Evolutionary conservation across 2,329 filamentous ascomycete genomes (phyloP), one percentile per base, ranked within the genome.

Genomic region (Botryotinia convoluta): DNA sequence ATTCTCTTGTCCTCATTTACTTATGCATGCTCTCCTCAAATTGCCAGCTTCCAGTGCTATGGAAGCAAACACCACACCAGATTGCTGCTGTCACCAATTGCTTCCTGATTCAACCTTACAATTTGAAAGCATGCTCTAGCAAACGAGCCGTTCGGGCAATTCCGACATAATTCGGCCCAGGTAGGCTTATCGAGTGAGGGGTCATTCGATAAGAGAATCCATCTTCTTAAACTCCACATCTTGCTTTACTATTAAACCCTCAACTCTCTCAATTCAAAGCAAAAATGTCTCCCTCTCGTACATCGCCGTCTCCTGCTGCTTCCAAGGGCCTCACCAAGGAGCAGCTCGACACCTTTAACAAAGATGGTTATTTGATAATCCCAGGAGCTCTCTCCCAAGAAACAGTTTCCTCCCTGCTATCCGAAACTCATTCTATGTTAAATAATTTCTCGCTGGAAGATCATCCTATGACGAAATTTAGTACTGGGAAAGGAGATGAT

Each of bases 381-480:
- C 93, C 93, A 1, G 83, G 92, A 79, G 95, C 93, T 72, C 89
- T 98, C 59, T 86, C 87, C 16, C 86, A 87, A 0, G 81, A 86
- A 1, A 93, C 92, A 29, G 89, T 95, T 67, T 81, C 87, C 22
- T 84, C 87, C 37, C 89, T 98, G 5, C 88, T 98, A 29, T 82
- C 84, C 74, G 93, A 97, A 83, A 96, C 94, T 9, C 86, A 91
- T 80, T 84, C 84, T 48, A 87, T 98, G 75, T 92, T 98, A 67
- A 85, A 89, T 71, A 86, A 87, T 75, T 95, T 99, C 83, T 87
- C 90, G 54, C 87, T 98, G n/a, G 86, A 89, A 51, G 88, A 92
- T 73, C 96, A 98, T 83, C 95, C 96, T 1, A 91, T 98, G 87
- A 98, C 96, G 14, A 92, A 91, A 81, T 99, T 99, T 87, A 93